These are phyloP conservation scores for Quercus mongolica DNA, from an alignment of 306 rosid species.

Conservation along the genomic window DNA sequence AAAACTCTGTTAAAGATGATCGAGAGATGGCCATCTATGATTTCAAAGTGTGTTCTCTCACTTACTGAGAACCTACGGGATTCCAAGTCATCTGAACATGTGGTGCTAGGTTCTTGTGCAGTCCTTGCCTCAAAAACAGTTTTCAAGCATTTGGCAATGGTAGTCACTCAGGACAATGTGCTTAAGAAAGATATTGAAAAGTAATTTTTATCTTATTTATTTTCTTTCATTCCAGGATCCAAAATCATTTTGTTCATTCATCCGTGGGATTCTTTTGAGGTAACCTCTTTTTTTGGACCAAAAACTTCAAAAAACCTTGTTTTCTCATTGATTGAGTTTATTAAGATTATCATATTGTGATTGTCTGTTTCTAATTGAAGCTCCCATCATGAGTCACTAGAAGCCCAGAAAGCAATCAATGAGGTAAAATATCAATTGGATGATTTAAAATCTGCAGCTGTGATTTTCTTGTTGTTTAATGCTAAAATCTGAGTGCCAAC, in stretches of 20 bases:
- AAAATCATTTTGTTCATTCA: conserved; percentile 73
- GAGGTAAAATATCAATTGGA: conserved; percentile 57
- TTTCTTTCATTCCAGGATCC: conserved; percentile 64
- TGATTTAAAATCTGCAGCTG: conserved; percentile 18
- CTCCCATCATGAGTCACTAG: conserved; percentile 95
- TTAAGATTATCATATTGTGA: conserved; percentile 17
- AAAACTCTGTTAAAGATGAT: conserved; percentile 83
- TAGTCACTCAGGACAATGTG: conserved; percentile 30
- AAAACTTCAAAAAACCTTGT: neutral
- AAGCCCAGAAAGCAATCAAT: conserved; percentile 91
- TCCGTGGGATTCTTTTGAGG: conserved; percentile 92
- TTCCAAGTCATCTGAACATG: conserved; percentile 71
- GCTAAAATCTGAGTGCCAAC: conserved; percentile 33
- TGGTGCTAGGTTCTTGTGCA: conserved; percentile 91
- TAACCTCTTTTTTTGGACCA: conserved; percentile 32
- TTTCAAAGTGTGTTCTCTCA: conserved; percentile 83
- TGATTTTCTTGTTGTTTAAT: conserved; percentile 22
- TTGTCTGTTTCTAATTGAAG: conserved; percentile 47
- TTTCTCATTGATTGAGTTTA: neutral
- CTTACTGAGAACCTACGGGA: conserved; percentile 61
- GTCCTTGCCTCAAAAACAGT: conserved; percentile 87
- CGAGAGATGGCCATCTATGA: conserved; percentile 91
- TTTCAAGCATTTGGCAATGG: conserved; percentile 91
- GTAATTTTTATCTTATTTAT: conserved; percentile 21
- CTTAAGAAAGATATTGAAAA: conserved; percentile 16